Evolutionary conservation across 371 early-diverging fungal genomes (phyloP).

Genomic region (Apophysomyces elegans): DNA sequence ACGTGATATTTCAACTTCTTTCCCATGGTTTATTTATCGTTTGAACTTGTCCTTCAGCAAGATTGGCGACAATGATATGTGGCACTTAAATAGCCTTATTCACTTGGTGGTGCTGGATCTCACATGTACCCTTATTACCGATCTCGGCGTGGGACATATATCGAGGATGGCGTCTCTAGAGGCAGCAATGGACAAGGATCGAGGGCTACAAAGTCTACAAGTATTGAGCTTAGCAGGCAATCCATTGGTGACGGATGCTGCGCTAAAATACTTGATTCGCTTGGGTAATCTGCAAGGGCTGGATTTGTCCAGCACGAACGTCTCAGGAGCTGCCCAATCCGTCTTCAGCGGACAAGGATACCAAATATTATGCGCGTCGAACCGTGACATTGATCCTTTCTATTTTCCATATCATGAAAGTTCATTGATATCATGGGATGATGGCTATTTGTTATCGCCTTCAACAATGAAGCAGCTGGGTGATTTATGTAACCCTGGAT

Average conservation of each 20-base stretch:
- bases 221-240: conserved; percentile 2
- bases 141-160: background rate
- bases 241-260: background rate
- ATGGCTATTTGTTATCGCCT: background rate
- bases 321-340: background rate
- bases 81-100: background rate
- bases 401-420: background rate
- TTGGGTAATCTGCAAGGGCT: background rate
- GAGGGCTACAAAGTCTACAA: background rate
- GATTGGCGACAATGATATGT: conserved; percentile 1
- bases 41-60: conserved; percentile 8
- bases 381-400: background rate
- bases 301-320: background rate
- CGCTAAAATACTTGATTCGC: background rate
- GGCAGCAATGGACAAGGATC: background rate
- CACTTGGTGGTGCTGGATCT: conserved; percentile 16
- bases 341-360: background rate
- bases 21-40: conserved; percentile 11
- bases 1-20: background rate
- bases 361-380: background rate
- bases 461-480: background rate
- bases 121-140: background rate
- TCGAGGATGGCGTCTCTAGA: background rate
- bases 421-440: background rate
- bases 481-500: background rate